Evolutionary conservation across 2,329 filamentous ascomycete species (phyloP).

Genomic region (Aspergillus tubingensis): DNA sequence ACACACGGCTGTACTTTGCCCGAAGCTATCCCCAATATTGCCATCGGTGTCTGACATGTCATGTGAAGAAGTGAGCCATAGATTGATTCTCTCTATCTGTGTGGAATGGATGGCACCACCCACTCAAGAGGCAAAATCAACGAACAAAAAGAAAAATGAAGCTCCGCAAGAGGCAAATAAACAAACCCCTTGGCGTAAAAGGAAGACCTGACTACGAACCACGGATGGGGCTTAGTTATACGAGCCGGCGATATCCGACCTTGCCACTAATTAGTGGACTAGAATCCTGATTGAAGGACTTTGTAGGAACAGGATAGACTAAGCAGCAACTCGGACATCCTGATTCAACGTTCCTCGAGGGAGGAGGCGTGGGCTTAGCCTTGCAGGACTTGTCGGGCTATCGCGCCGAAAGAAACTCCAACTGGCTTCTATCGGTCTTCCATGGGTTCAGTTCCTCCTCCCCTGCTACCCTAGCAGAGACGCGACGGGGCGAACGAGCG

Average conservation of each 20-base stretch:
- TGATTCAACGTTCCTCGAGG: background rate
- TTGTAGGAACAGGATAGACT: background rate
- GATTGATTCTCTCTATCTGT: too few relatives aligned
- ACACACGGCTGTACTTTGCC: background rate
- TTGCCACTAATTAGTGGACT: background rate
- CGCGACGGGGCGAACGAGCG: background rate
- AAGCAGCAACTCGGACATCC: background rate
- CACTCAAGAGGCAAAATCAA: background rate
- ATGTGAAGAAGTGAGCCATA: background rate
- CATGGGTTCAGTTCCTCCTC: conserved; percentile 22
- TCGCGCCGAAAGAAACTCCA: background rate
- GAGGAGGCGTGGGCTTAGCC: background rate
- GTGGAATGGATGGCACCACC: background rate
- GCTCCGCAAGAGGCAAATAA: background rate
- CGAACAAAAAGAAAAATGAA: background rate
- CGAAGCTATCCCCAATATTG: background rate
- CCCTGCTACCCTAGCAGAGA: background rate
- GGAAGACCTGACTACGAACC: background rate
- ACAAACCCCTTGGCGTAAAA: background rate
- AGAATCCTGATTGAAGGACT: too few relatives aligned
- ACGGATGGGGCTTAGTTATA: background rate
- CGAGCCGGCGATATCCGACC: background rate
- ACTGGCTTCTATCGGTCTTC: conserved; percentile 33
- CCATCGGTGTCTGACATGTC: background rate
- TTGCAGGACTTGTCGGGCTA: background rate